phyloP scores from a whole-genome alignment of 2,329 filamentous ascomycete species.

The Penicillium sp. region DNA sequence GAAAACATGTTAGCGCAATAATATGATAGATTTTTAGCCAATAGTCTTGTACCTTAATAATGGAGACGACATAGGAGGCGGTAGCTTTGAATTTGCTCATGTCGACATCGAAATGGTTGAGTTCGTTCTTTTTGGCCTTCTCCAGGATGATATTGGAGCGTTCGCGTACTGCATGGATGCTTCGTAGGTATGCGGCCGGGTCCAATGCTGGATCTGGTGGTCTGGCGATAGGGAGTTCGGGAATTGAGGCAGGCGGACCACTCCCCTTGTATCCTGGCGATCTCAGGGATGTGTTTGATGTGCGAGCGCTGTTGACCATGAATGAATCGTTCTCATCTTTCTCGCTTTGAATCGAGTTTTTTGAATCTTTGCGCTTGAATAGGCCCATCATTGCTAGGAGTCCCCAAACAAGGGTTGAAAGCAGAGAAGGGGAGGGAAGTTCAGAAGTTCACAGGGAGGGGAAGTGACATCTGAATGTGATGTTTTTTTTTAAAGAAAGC shows the following conservation, averaged over 20 bases:
- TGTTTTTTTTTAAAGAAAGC: background rate
- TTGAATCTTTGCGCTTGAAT: constrained; percentile 49
- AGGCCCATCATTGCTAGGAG: constrained; percentile 38
- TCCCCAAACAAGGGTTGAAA: background rate
- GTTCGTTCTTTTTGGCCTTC: constrained; percentile 72
- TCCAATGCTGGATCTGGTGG: constrained; percentile 85
- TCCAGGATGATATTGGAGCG: constrained; percentile 69
- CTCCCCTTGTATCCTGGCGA: constrained; percentile 50
- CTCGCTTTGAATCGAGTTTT: constrained; percentile 31
- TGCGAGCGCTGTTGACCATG: constrained; percentile 44
- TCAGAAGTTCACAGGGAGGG: constrained; percentile 1
- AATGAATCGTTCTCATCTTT: constrained; percentile 40
- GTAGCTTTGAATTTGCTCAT: constrained; percentile 79
- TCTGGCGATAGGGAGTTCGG: constrained; percentile 76
- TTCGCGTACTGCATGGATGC: constrained; percentile 83
- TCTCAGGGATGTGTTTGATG: constrained; percentile 49
- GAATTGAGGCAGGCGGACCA: constrained; percentile 54
- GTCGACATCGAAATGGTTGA: constrained; percentile 87
- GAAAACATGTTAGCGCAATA: constrained; percentile 1
- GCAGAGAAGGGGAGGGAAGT: background rate
- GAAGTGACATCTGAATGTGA: background rate
- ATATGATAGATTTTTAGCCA: background rate
- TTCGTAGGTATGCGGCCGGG: constrained; percentile 85
- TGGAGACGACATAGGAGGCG: constrained; percentile 81
- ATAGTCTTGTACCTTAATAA: constrained; percentile 72